phyloP scores from a whole-genome alignment of 2,329 filamentous ascomycete genomes.

The Aspergillus thermomutatus region DNA sequence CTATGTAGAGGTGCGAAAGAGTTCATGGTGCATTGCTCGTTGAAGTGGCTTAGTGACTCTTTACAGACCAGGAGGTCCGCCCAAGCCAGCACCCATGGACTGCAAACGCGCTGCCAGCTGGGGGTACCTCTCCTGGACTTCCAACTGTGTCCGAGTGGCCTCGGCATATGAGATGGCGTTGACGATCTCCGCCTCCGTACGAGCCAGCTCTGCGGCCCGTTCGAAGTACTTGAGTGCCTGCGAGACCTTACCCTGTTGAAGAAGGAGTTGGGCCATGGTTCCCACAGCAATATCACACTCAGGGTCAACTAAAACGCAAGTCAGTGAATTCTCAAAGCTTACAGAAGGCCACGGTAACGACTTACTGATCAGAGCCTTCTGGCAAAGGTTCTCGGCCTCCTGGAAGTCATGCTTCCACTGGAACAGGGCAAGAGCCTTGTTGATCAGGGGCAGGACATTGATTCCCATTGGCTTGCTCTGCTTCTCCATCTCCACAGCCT shows the following conservation, averaged over 20 bases:
- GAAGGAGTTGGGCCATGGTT: slow-evolving; percentile 94
- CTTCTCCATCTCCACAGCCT: slow-evolving; percentile 98
- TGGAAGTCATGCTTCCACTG: slow-evolving; percentile 97
- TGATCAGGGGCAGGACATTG: slow-evolving; percentile 96
- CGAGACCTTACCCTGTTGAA: slow-evolving; percentile 96
- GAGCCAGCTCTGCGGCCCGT: slow-evolving; percentile 86
- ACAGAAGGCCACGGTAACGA: slow-evolving; percentile 18
- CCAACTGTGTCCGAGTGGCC: slow-evolving; percentile 90
- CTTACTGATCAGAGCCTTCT: slow-evolving; percentile 95
- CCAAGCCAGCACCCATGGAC: slow-evolving; percentile 50
- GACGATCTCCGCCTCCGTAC: slow-evolving; percentile 92
- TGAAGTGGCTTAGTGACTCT: slow-evolving; percentile 6
- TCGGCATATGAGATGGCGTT: slow-evolving; percentile 97
- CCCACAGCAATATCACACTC: slow-evolving; percentile 98
- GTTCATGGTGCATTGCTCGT: neutral
- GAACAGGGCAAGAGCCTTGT: slow-evolving; percentile 95
- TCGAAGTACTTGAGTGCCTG: slow-evolving; percentile 97
- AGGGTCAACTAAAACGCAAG: slow-evolving; percentile 70
- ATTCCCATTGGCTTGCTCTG: slow-evolving; percentile 89
- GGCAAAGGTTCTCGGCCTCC: slow-evolving; percentile 92
- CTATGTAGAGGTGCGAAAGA: slow-evolving; percentile 10
- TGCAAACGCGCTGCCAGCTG: slow-evolving; percentile 71
- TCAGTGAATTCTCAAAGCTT: slow-evolving; percentile 12
- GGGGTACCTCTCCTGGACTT: slow-evolving; percentile 84
- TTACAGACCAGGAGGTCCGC: slow-evolving; percentile 34